Conservation (phyloP, 1,284 basidiomycete species). For the Puccinia brachypodii region DNA sequence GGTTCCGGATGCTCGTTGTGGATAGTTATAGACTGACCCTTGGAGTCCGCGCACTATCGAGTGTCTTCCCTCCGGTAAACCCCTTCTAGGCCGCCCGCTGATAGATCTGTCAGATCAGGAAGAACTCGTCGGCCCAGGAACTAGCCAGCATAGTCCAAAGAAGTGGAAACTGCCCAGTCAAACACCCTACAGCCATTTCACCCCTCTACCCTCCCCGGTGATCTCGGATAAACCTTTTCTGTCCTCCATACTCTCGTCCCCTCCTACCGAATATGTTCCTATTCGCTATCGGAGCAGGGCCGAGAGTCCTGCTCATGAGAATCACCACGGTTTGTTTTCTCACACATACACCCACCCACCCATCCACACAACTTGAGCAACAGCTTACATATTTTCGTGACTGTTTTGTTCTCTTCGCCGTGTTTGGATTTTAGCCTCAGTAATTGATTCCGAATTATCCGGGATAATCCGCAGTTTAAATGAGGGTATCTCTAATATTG, state of each 20-base stretch:
- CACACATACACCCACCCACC: too few species aligned
- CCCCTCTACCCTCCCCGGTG: slow-evolving; percentile 8
- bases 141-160: neutral
- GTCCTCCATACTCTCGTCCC: slow-evolving; percentile 9
- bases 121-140: neutral
- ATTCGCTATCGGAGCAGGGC: neutral
- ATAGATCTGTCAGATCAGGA: slow-evolving; percentile 6
- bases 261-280: slow-evolving; percentile 8
- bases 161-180: neutral
- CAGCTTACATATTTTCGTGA: too few species aligned
- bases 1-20: neutral
- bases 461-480: neutral
- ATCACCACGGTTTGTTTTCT: neutral
- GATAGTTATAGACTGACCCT: neutral
- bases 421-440: neutral
- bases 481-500: neutral
- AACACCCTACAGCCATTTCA: slow-evolving; percentile 16
- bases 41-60: neutral
- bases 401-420: too few species aligned
- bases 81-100: neutral
- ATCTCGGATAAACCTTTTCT: slow-evolving; percentile 26
- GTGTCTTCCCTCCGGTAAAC: neutral
- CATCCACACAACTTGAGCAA: too few species aligned
- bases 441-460: neutral
- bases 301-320: neutral